Evolutionary conservation across 2,329 filamentous ascomycete species (phyloP).

Genomic region (Fusarium avenaceum): DNA sequence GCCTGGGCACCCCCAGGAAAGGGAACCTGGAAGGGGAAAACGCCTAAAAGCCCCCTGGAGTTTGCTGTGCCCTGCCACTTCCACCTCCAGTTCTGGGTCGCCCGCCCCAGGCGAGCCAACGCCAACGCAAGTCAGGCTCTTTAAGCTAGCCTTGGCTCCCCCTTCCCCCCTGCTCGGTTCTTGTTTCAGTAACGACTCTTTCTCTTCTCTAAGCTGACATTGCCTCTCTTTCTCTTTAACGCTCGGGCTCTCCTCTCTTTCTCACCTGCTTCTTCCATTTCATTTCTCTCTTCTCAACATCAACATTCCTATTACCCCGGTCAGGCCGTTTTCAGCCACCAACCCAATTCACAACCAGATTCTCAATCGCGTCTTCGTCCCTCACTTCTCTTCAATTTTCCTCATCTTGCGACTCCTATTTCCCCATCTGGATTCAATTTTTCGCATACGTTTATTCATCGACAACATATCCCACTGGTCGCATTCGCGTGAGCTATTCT

Average conservation of each 20-base stretch:
- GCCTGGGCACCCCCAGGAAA: constrained; percentile 24
- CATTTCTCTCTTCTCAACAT: constrained; percentile 40
- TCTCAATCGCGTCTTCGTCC: constrained; percentile 32
- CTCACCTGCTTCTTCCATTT: constrained; percentile 32
- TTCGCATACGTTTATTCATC: constrained; percentile 22
- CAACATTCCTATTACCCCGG: constrained; percentile 21
- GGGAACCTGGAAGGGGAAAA: constrained; percentile 13
- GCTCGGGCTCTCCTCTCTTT: constrained; percentile 24
- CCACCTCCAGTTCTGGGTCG: constrained; percentile 4
- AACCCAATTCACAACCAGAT: constrained; percentile 16
- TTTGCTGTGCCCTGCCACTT: constrained; percentile 35
- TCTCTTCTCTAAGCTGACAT: constrained; percentile 36
- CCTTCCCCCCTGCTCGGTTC: constrained; percentile 22
- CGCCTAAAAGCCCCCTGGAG: constrained; percentile 37
- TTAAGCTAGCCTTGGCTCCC: constrained; percentile 8
- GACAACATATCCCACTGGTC: constrained; percentile 16
- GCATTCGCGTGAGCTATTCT: constrained; percentile 28
- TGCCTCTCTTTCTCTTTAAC: constrained; percentile 32
- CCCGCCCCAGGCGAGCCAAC: constrained; percentile 11
- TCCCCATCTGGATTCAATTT: constrained; percentile 21
- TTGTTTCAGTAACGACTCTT: constrained; percentile 38
- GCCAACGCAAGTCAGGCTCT: not conserved
- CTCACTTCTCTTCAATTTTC: constrained; percentile 33
- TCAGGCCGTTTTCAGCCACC: constrained; percentile 33
- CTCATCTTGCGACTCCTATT: constrained; percentile 32